A percentile compares a stretch with the other conserved stretches of the same genome.
phyloP scores from a whole-genome alignment of 169 alveolate genomes.

The Plasmodium yoelii region DNA sequence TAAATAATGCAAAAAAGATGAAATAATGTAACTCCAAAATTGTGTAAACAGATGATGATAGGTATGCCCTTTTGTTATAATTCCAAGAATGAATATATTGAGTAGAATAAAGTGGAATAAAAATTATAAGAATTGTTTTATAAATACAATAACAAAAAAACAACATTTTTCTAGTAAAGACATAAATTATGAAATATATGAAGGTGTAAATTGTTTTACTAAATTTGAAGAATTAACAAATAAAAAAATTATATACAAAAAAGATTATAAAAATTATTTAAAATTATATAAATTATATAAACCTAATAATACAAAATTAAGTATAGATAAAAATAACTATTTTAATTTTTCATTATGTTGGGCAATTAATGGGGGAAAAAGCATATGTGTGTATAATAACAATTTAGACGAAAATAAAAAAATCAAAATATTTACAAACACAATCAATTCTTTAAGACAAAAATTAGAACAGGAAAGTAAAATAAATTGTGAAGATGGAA shows the following conservation, averaged over 20 bases:
- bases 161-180: conserved; percentile 1
- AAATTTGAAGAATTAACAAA: conserved; percentile 50
- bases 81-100: conserved; percentile 18
- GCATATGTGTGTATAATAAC: conserved; percentile 7
- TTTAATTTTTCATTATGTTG: conserved; percentile 32
- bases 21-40: no score
- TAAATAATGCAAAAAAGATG: no score
- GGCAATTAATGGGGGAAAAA: conserved; percentile 6
- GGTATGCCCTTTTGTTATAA: background rate
- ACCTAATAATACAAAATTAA: conserved; percentile 44
- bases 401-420: conserved; percentile 8
- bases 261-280: conserved; percentile 47
- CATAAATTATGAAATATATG: conserved; percentile 28
- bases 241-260: conserved; percentile 53
- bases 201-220: conserved; percentile 42
- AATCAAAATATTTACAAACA: conserved; percentile 23
- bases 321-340: conserved; percentile 21
- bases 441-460: conserved; percentile 7
- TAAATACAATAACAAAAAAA: conserved; percentile 4
- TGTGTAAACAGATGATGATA: no score
- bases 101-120: conserved; percentile 7
- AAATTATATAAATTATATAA: conserved; percentile 23
- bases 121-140: background rate
- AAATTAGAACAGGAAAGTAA: background rate
- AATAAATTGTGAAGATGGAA: background rate